phyloP scores from a whole-genome alignment of 2,329 filamentous ascomycete genomes.

The Bipolaris cookei region DNA sequence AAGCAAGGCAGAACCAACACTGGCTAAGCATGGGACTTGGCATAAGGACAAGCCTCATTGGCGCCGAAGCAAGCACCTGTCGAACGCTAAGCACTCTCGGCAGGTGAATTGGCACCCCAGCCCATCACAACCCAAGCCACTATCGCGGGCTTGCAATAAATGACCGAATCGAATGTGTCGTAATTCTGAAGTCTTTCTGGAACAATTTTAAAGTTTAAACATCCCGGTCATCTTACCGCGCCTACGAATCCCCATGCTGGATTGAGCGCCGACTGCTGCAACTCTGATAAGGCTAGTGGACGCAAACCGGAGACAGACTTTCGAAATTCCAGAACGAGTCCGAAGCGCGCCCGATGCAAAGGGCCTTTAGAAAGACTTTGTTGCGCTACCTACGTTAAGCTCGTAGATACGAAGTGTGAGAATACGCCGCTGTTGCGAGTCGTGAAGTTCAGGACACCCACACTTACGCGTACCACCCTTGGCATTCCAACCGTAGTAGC shows the following conservation, averaged over 20 bases:
- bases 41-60: constrained; percentile 25
- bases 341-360: background rate
- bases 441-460: background rate
- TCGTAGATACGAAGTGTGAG: background rate
- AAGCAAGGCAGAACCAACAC: constrained; percentile 2
- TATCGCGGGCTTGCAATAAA: constrained; percentile 14
- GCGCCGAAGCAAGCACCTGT: constrained; percentile 8
- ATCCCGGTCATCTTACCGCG: background rate
- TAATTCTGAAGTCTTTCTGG: constrained; percentile 22
- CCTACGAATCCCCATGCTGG: background rate
- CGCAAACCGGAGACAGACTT: background rate
- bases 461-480: background rate
- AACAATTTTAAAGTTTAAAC: constrained; percentile 9
- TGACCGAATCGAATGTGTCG: constrained; percentile 4
- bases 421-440: too few relatives aligned
- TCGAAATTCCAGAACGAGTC: background rate
- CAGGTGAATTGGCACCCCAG: constrained; percentile 8
- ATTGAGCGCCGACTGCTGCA: background rate
- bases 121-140: constrained; percentile 12
- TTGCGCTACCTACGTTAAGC: background rate
- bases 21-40: constrained; percentile 23
- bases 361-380: background rate
- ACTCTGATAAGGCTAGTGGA: constrained; percentile 1
- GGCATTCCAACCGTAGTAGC: background rate
- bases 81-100: constrained; percentile 17